phyloP scores from a whole-genome alignment of 495 filamentous ascomycete species.

The Tuber borchii region DNA sequence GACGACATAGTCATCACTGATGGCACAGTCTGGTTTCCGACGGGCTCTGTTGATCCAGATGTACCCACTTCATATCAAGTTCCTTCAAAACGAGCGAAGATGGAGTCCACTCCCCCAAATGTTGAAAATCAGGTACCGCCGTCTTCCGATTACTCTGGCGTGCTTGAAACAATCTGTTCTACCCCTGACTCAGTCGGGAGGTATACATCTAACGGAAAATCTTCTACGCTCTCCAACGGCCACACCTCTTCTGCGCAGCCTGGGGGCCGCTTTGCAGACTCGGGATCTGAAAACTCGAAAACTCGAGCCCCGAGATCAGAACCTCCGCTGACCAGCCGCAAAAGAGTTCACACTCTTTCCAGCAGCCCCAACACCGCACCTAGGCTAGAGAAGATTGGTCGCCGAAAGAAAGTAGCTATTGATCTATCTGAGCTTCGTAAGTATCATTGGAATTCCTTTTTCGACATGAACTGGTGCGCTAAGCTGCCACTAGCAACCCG shows the following conservation, averaged over 20 bases:
- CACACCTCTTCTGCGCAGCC: not conserved
- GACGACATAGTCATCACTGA: not conserved
- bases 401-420: not conserved
- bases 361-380: not conserved
- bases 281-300: not conserved
- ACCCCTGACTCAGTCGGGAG: not conserved
- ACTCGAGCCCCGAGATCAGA: not conserved
- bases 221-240: not conserved
- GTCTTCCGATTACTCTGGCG: not conserved
- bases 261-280: not conserved
- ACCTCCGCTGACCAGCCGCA: not conserved
- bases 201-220: not conserved
- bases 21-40: not conserved
- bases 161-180: not conserved
- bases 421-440: not conserved
- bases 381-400: not conserved
- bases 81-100: not conserved
- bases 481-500: not conserved
- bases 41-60: not conserved
- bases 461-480: not conserved
- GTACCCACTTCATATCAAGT: conserved; percentile 1
- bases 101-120: not conserved
- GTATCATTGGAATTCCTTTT: not conserved
- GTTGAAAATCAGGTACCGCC: not conserved
- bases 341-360: not conserved